Evolutionary conservation across 768 basidiomycete species (phyloP), one percentile per base, ranked within the genome.

Genomic region (Mycena amicta): DNA sequence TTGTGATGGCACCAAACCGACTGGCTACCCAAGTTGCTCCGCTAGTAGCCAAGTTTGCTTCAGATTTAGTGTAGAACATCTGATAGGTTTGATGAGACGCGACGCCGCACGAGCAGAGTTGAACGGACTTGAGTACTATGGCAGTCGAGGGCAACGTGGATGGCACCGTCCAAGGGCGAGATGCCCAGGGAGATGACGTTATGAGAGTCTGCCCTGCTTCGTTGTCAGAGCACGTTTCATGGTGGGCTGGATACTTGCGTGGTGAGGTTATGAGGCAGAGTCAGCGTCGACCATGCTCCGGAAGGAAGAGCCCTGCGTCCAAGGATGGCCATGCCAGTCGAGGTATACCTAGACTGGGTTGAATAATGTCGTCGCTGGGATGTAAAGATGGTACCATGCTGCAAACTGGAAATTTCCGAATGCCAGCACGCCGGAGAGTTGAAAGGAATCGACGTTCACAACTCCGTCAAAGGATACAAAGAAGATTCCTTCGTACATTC

Each of bases 381-480:
- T n/a, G n/a, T n/a, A n/a, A n/a, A n/a, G n/a, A n/a, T n/a, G n/a
- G n/a, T n/a, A n/a, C 80, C 80, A 81, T 2, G 67, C 78, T 30
- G 74, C 77, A 57, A 70, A 81, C 70, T 81, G 80, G 53, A 67
- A 79, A 57, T 67, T 71, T 20, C 67, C 65, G 59, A 73, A 72
- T 3, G 79, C 76, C 26, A 79, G 64, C 1, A 79, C 75, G 4
- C 67, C 77, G 15, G 75, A 77, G 13, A 76, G 69, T 51, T 80
- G 78, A 71, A 81, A 81, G 4, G 76, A 77, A 67, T 81, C 75
- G 61, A 78, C 75, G 56, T 80, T 80, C 40, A 81, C 77, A 39
- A 81, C 72, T 11, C 78, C 78, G 55, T 81, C 79, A 53, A 72
- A 81, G 1, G 77, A 79, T 45, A 80, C 65, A 57, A 80, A 80